phyloP scores from a whole-genome alignment of 1,284 basidiomycete genomes.

The Apiotrichum gracile region DNA sequence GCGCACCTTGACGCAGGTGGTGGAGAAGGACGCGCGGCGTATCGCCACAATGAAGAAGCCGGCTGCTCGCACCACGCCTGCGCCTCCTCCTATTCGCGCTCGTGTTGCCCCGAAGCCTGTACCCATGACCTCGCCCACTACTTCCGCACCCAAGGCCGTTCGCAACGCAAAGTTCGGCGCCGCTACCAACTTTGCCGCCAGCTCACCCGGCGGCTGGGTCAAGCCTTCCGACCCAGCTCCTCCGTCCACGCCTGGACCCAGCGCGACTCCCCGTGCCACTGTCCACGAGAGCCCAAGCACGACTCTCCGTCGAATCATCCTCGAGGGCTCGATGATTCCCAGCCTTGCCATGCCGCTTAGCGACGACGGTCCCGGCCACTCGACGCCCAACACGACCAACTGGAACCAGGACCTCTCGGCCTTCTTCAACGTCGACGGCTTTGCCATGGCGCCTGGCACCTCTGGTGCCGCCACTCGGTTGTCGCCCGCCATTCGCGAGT shows the following conservation, averaged over 20 bases:
- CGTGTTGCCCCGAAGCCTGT: conserved; percentile 15
- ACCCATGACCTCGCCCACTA: conserved; percentile 28
- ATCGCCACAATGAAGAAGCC: conserved; percentile 22
- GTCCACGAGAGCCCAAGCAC: conserved; percentile 12
- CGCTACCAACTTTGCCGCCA: conserved; percentile 16
- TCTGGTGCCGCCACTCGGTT: no score
- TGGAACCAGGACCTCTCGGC: conserved; percentile 36
- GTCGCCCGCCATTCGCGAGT: not conserved
- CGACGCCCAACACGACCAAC: no score
- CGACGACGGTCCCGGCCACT: conserved; percentile 34
- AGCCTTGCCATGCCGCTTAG: conserved; percentile 39
- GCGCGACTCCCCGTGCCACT: not conserved
- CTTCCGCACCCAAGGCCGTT: conserved; percentile 15
- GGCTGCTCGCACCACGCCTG: not conserved
- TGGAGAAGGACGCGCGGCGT: conserved; percentile 37
- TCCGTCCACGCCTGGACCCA: not conserved
- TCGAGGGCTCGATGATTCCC: conserved; percentile 16
- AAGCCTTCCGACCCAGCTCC: conserved; percentile 1
- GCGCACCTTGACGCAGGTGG: conserved; percentile 35
- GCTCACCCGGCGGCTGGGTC: conserved; percentile 29
- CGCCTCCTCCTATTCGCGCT: conserved; percentile 5
- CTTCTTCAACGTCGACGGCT: conserved; percentile 39
- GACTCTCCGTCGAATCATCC: conserved; percentile 13
- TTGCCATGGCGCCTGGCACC: conserved; percentile 18
- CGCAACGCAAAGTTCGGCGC: conserved; percentile 16